Base-by-base conservation (phyloP, 2,329 filamentous ascomycete genomes). In the Trichoderma pleuroti region DNA sequence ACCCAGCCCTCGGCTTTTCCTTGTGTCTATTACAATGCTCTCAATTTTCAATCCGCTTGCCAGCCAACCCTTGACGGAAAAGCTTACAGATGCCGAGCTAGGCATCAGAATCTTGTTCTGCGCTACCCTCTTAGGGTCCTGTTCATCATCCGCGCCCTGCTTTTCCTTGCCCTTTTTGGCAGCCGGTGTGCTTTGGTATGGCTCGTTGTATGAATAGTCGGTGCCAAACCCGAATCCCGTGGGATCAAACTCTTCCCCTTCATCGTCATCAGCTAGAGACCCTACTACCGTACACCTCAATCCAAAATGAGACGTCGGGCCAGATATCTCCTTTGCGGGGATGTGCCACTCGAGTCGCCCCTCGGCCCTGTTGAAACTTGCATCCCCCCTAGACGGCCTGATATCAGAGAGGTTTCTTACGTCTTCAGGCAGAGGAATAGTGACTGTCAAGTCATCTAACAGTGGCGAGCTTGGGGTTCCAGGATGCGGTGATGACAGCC, bases 361-460 rank as follows among this genome's bases (percentile, higher is more conserved):
- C 64, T 93, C 93, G 2, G 89, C 90, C 0, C 92, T 89, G 68
- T 88, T 92, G 82, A 94, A 98, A 70, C 87, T 90, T 3, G 93
- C 94, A 74, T 98, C 95, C 42, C 94, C 95, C 74, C 89, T 90
- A 74, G 90, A 92, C 2, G 94, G 88, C 70, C 93, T 88, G 68
- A 98, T 86, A 76, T 98, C 94, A 6, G 90, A 90, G 18, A 98
- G 84, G 77, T 94, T 97, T 71, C 93, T 90, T 64, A 98, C 93
- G 30, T 89, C 88, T 5, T 88, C 82, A 4, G 95, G 93, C 12
- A 98, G 86, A 1, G 94, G 94, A 10, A 98, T 87, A 2, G 89
- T 90, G 30, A 98, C 89, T 3, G 87, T 85, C 34, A 98, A 83
- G 71, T 96, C 92, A 76, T 97, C 93, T 28, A 98, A 81, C 10